Evolutionary conservation across 2,329 filamentous ascomycete genomes (phyloP).

Genomic region (Waltergamsia citrina): DNA sequence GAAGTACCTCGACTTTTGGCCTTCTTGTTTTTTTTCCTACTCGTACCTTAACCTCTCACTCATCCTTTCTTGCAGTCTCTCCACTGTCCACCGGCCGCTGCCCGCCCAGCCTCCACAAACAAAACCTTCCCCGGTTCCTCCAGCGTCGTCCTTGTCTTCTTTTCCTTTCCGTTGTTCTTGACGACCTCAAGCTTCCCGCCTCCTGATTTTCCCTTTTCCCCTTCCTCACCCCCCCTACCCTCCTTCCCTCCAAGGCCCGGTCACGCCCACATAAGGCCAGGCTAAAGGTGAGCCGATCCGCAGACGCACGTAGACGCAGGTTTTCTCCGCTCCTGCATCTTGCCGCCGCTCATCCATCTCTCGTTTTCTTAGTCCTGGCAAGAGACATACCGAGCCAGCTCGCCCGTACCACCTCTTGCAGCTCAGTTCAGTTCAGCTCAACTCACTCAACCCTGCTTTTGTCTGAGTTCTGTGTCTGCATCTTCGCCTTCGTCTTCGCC

Average conservation of each 20-base stretch:
- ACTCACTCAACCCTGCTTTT: constrained; percentile 9
- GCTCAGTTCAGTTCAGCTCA: no score
- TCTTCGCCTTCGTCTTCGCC: neutral
- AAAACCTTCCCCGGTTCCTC: constrained; percentile 19
- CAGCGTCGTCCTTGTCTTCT: constrained; percentile 11
- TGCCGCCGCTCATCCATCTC: constrained; percentile 8
- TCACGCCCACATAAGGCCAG: neutral
- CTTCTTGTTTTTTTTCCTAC: neutral
- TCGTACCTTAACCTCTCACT: neutral
- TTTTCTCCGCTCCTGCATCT: constrained; percentile 3
- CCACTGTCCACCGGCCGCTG: constrained; percentile 4
- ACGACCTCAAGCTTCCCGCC: constrained; percentile 17
- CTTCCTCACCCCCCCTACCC: neutral
- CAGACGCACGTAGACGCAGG: constrained; percentile 3
- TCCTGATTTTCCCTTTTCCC: constrained; percentile 1
- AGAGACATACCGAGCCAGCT: no score
- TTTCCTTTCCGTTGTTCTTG: constrained; percentile 14
- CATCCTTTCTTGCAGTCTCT: neutral
- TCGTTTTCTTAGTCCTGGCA: constrained; percentile 7
- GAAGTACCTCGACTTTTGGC: no score
- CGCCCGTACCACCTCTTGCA: neutral
- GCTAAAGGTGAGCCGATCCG: neutral
- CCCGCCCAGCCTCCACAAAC: constrained; percentile 19
- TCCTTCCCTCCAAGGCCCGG: constrained; percentile 2
- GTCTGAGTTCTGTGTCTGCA: constrained; percentile 17